Percentiles rank a stretch among this genome's conserved stretches.
Conservation (phyloP, 768 basidiomycete genomes). For the Hericium coralloides region DNA sequence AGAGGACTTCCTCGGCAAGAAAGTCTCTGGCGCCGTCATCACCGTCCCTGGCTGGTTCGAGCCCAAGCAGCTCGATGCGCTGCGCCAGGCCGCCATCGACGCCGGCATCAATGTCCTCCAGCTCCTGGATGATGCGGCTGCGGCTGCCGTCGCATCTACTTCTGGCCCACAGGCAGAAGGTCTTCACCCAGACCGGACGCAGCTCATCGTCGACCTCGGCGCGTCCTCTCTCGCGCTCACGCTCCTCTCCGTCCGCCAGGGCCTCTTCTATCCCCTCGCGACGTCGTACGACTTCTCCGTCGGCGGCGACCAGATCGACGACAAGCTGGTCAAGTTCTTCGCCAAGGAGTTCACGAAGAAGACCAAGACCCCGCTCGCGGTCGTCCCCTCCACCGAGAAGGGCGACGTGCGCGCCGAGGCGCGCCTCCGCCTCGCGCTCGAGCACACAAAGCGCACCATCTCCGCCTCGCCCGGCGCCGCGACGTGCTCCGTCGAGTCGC, state of each 20-base stretch:
- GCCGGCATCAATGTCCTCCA: conserved; percentile 83
- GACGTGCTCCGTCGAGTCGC: conserved; percentile 85
- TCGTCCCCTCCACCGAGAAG: conserved; percentile 48
- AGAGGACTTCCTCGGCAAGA: conserved; percentile 81
- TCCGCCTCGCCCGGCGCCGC: conserved; percentile 75
- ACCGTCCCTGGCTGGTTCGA: conserved; percentile 73
- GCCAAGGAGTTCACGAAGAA: conserved; percentile 96
- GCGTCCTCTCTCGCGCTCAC: conserved; percentile 61
- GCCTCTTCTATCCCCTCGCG: conserved; percentile 60
- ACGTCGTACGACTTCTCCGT: conserved; percentile 36
- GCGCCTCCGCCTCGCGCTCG: conserved; percentile 87
- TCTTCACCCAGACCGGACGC: conserved; percentile 55
- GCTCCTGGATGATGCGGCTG: conserved; percentile 81
- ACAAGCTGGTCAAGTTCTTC: conserved; percentile 82
- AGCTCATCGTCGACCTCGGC: conserved; percentile 77
- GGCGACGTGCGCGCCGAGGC: conserved; percentile 81
- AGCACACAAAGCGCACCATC: conserved; percentile 91
- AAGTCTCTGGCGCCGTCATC: conserved; percentile 74
- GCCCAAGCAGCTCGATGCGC: conserved; percentile 54
- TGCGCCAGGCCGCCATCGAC: conserved; percentile 63
- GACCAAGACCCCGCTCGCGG: conserved; percentile 64
- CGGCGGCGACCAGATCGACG: conserved; percentile 70
- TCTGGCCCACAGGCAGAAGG: conserved; percentile 32
- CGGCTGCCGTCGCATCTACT: conserved; percentile 44
- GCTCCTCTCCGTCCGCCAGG: conserved; percentile 65